These are phyloP conservation scores for Magnolia officinalis DNA, from an alignment of 164 flowering plant genomes.

Conservation along the genomic window DNA sequence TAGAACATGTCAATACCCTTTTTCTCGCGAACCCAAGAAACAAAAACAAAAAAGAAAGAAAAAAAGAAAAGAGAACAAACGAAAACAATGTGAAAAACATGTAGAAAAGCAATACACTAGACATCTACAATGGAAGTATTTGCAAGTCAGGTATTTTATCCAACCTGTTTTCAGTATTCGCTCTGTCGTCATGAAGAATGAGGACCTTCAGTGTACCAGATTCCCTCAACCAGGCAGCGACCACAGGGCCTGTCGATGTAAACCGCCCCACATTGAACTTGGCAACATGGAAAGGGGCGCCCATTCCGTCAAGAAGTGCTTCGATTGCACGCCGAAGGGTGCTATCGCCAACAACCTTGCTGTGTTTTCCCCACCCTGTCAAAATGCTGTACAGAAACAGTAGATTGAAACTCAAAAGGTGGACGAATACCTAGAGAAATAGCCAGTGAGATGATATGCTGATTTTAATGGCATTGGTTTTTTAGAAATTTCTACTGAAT, in stretches of 20 bases:
- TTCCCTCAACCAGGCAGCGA: constrained; percentile 83
- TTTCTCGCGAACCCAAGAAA: neutral
- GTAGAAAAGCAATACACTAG: neutral
- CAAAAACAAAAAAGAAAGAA: constrained; percentile 4
- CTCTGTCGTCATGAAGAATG: constrained; percentile 72
- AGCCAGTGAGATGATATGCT: neutral
- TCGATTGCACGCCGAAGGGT: constrained; percentile 70
- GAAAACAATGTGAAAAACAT: neutral
- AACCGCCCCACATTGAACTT: constrained; percentile 86
- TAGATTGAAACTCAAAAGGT: constrained; percentile 6
- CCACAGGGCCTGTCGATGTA: constrained; percentile 70
- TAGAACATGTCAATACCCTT: neutral
- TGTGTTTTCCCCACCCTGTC: constrained; percentile 99
- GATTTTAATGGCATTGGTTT: no score
- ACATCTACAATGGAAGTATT: constrained; percentile 16
- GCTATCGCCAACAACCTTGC: constrained; percentile 91
- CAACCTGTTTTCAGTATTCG: constrained; percentile 22
- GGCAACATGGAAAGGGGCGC: constrained; percentile 85
- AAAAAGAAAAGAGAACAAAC: neutral
- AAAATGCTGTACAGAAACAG: constrained; percentile 58
- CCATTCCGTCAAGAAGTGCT: constrained; percentile 70
- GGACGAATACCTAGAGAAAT: neutral
- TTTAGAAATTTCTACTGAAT: neutral
- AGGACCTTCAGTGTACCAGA: constrained; percentile 72
- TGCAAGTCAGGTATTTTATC: constrained; percentile 31